Conservation (phyloP, 148 eudicot genomes). For the Hydrangea macrophylla region DNA sequence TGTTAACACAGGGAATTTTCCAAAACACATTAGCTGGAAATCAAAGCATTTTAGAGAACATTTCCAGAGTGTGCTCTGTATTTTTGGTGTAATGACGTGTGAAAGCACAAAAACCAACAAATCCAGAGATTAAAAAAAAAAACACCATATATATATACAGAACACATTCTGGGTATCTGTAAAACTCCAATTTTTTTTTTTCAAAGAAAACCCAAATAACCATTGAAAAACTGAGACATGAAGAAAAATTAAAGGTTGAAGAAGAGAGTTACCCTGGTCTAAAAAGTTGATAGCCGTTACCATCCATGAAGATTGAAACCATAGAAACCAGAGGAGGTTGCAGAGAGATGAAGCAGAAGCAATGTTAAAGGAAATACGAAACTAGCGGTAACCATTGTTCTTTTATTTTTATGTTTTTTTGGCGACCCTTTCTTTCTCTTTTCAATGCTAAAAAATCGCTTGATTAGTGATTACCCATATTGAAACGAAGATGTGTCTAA, state of each 20-base stretch:
- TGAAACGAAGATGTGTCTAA: background rate
- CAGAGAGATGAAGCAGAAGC: background rate
- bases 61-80: background rate
- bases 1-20: no score
- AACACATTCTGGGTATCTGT: background rate
- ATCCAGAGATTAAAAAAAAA: background rate
- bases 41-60: background rate
- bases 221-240: background rate
- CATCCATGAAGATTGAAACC: constrained; percentile 3
- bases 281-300: background rate
- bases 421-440: background rate
- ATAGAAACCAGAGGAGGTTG: background rate
- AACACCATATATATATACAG: background rate
- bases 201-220: background rate
- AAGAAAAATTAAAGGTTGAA: background rate
- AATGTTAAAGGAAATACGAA: background rate
- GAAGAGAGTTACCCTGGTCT: background rate
- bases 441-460: background rate
- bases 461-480: background rate
- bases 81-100: no score
- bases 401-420: no score
- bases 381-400: background rate
- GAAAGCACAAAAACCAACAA: background rate
- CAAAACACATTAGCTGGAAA: background rate
- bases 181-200: background rate